These are phyloP conservation scores for Claviceps citrina DNA, from an alignment of 2,329 filamentous ascomycete genomes.

Conservation along the genomic window DNA sequence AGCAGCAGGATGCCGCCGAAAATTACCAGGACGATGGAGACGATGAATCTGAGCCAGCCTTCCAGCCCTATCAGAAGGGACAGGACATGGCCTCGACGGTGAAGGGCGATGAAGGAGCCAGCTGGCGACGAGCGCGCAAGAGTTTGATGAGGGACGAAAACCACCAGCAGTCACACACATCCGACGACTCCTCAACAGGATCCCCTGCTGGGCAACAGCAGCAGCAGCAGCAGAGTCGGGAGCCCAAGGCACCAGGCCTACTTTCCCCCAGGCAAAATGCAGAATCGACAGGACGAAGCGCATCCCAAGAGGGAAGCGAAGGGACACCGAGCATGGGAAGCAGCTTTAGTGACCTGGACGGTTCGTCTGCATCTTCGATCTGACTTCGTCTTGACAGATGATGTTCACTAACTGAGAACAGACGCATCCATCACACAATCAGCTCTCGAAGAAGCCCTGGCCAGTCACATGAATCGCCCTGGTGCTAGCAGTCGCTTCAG, in stretches of 20 bases:
- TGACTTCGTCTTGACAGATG: not conserved
- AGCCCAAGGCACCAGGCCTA: constrained; percentile 26
- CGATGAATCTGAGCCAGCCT: constrained; percentile 40
- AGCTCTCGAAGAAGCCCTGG: constrained; percentile 61
- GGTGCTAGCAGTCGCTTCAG: constrained; percentile 38
- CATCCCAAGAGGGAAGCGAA: constrained; percentile 51
- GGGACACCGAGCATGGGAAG: constrained; percentile 69
- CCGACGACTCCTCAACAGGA: constrained; percentile 47
- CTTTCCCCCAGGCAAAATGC: constrained; percentile 44
- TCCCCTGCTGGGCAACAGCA: constrained; percentile 25
- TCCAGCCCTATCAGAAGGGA: constrained; percentile 31
- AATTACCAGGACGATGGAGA: constrained; percentile 36
- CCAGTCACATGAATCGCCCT: constrained; percentile 33
- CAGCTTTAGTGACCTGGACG: constrained; percentile 74
- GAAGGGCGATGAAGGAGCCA: constrained; percentile 27
- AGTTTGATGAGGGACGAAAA: constrained; percentile 19
- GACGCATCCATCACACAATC: constrained; percentile 71
- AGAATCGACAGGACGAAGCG: constrained; percentile 41
- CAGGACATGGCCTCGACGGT: constrained; percentile 39
- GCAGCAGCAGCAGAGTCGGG: constrained; percentile 16
- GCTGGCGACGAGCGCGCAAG: constrained; percentile 16
- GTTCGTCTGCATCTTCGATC: constrained; percentile 23
- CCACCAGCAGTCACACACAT: constrained; percentile 37
- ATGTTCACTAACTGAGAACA: constrained; percentile 15
- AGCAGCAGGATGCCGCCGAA: constrained; percentile 21